Percentiles rank a stretch among this genome's conserved stretches.
Conservation (phyloP, 2,329 filamentous ascomycete genomes). For the Aureobasidium sp. region DNA sequence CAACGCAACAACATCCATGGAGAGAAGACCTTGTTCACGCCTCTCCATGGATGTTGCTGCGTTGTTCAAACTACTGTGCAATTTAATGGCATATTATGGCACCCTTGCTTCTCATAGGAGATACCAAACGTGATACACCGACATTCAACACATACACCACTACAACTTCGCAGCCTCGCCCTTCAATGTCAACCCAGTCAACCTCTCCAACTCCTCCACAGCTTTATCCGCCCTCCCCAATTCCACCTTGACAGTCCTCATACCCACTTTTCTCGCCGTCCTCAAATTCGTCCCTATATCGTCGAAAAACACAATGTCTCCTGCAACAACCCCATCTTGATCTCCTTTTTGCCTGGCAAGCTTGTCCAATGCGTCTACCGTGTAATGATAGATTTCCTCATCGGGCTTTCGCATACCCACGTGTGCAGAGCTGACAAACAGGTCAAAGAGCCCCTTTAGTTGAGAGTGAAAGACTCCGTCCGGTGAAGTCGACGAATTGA, state of each 20-base stretch:
- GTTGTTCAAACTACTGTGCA: too few relatives aligned
- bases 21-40: too few relatives aligned
- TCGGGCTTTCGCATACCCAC: constrained; percentile 85
- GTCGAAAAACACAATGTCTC: constrained; percentile 79
- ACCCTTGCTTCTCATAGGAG: too few relatives aligned
- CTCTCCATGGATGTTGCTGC: too few relatives aligned
- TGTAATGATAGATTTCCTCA: constrained; percentile 68
- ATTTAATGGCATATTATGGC: too few relatives aligned
- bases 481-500: constrained; percentile 45
- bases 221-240: constrained; percentile 73
- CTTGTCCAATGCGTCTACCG: constrained; percentile 59
- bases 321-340: constrained; percentile 50
- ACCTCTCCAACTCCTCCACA: constrained; percentile 69
- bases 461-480: constrained; percentile 39
- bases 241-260: constrained; percentile 77
- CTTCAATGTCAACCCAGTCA: constrained; percentile 59
- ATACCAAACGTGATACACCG: too few relatives aligned
- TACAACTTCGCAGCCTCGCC: not conserved
- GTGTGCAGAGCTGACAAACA: constrained; percentile 82
- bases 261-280: constrained; percentile 64
- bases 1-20: too few relatives aligned
- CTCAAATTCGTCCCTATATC: constrained; percentile 94
- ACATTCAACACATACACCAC: not conserved
- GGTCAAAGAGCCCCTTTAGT: constrained; percentile 65
- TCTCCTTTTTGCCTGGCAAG: constrained; percentile 51